Evolutionary conservation across 306 rosid genomes (phyloP).

Genomic region (Purshia tridentata): DNA sequence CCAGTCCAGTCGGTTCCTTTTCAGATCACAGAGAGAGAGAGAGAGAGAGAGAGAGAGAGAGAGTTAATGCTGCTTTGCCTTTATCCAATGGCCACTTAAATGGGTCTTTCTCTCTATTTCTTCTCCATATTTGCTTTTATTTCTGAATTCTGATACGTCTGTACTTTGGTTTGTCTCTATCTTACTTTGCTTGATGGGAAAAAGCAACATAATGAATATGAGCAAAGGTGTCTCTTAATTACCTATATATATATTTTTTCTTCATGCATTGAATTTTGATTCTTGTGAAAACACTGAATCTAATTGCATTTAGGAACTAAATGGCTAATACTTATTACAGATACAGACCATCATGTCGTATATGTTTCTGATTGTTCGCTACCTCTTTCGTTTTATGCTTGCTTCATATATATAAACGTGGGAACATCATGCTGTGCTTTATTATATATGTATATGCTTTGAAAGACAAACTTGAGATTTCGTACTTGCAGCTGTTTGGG

Average conservation of each 20-base stretch:
- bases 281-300: too few species aligned
- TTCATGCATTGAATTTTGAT: neutral
- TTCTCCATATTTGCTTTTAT: constrained; percentile 16
- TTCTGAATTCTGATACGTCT: constrained; percentile 10
- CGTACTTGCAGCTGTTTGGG: too few species aligned
- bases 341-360: too few species aligned
- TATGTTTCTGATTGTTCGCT: too few species aligned
- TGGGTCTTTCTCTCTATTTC: neutral
- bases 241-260: neutral
- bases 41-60: neutral
- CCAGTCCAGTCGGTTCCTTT: constrained; percentile 28
- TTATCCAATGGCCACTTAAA: constrained; percentile 22
- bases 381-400: too few species aligned
- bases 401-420: too few species aligned
- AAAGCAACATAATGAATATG: constrained; percentile 15
- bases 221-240: constrained; percentile 6
- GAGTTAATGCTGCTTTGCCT: neutral
- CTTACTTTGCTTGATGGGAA: constrained; percentile 13
- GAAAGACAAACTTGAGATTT: too few species aligned
- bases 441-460: too few species aligned
- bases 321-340: too few species aligned
- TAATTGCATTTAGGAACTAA: too few species aligned
- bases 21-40: constrained; percentile 8
- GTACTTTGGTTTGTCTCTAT: constrained; percentile 55
- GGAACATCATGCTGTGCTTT: too few species aligned